These are phyloP conservation scores for Sclerotinia glacialis DNA, from an alignment of 2,329 filamentous ascomycete species.

Conservation along the genomic window DNA sequence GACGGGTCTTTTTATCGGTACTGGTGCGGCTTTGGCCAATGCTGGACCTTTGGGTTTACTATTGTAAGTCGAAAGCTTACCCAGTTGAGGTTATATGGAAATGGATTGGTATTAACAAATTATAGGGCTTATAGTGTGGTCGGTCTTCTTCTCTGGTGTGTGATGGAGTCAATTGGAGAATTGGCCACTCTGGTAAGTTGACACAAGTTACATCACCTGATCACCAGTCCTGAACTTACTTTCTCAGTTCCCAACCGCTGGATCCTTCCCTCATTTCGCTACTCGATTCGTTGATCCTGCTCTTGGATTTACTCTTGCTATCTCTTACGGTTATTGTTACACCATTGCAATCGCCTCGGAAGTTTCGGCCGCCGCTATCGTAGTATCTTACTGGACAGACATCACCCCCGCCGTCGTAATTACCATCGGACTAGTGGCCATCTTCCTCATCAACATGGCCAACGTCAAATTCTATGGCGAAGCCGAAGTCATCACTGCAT, in stretches of 20 bases:
- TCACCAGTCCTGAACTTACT: slow-evolving; percentile 12
- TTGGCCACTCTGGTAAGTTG: slow-evolving; percentile 33
- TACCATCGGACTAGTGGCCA: slow-evolving; percentile 73
- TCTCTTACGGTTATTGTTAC: slow-evolving; percentile 38
- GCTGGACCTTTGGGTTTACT: slow-evolving; percentile 49
- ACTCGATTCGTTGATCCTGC: slow-evolving; percentile 41
- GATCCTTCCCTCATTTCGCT: slow-evolving; percentile 40
- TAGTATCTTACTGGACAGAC: slow-evolving; percentile 71
- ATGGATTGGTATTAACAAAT: neutral
- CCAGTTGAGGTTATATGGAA: rapidly evolving
- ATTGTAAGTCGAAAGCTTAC: slow-evolving; percentile 32
- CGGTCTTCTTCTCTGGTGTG: slow-evolving; percentile 39
- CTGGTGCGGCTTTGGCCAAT: slow-evolving; percentile 46
- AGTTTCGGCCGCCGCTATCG: slow-evolving; percentile 80
- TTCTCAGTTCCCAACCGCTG: slow-evolving; percentile 38
- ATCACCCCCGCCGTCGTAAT: slow-evolving; percentile 67
- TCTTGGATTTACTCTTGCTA: slow-evolving; percentile 38
- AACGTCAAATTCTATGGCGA: slow-evolving; percentile 86
- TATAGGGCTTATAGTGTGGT: slow-evolving; percentile 43
- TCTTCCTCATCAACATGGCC: slow-evolving; percentile 80
- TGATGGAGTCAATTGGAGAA: slow-evolving; percentile 41
- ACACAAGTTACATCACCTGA: neutral
- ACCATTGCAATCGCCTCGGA: slow-evolving; percentile 68
- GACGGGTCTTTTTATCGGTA: slow-evolving; percentile 53
- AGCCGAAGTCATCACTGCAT: slow-evolving; percentile 81